Percentiles rank a stretch among this genome's conserved stretches.
Evolutionary conservation across 768 basidiomycete genomes (phyloP).

Genomic region (Amanita inopinata): DNA sequence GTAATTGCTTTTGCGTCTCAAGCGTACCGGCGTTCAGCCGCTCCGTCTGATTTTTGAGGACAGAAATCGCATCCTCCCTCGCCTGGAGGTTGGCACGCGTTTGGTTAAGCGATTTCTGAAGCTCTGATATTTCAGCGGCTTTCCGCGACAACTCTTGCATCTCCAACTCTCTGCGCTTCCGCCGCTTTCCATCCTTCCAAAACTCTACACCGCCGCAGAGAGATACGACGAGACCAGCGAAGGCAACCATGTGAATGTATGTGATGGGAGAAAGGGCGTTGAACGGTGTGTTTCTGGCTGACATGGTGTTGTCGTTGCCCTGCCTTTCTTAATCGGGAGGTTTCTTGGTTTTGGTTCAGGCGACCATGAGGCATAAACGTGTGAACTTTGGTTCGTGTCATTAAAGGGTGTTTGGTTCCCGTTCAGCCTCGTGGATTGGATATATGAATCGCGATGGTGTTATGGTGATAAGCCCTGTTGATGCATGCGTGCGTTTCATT

Average conservation of each 20-base stretch:
- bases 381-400: slow-evolving; percentile 14
- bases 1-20: background rate
- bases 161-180: slow-evolving; percentile 3
- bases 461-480: too few relatives aligned
- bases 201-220: background rate
- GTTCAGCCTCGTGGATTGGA: background rate
- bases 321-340: background rate
- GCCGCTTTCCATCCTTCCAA: slow-evolving; percentile 1
- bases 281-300: slow-evolving; percentile 9
- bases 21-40: background rate
- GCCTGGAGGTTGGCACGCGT: slow-evolving; percentile 15
- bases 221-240: background rate
- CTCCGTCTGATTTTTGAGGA: slow-evolving; percentile 2
- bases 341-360: background rate
- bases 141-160: slow-evolving; percentile 7
- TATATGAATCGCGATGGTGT: too few relatives aligned
- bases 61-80: slow-evolving; percentile 13
- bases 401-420: slow-evolving; percentile 1
- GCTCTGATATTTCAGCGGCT: slow-evolving; percentile 11
- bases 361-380: slow-evolving; percentile 27
- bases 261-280: slow-evolving; percentile 11
- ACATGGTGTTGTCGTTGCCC: slow-evolving; percentile 12
- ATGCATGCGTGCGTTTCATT: too few relatives aligned
- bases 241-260: slow-evolving; percentile 9
- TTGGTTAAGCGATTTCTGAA: slow-evolving; percentile 15